These are phyloP conservation scores for Polyporus arcularius DNA, from an alignment of 768 basidiomycete species.

Conservation along the genomic window DNA sequence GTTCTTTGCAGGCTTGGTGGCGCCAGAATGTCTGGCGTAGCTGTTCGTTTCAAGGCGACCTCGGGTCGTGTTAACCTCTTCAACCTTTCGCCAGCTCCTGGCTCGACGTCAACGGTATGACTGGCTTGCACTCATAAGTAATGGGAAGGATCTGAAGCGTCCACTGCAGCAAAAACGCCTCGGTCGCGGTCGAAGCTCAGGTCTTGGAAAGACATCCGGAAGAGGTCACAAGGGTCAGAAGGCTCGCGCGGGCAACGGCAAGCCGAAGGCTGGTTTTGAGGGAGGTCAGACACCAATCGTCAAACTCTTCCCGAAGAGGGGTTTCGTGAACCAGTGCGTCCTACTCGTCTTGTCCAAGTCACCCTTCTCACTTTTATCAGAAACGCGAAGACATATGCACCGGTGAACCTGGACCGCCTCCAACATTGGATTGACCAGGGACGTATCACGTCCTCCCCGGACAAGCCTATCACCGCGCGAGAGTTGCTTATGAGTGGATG, in stretches of 20 bases:
- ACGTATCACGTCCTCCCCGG: constrained; percentile 72
- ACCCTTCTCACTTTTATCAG: constrained; percentile 40
- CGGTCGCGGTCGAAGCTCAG: constrained; percentile 91
- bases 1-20: background rate
- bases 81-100: constrained; percentile 68
- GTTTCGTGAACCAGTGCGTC: constrained; percentile 89
- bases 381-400: constrained; percentile 73
- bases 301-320: constrained; percentile 88
- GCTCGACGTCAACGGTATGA: constrained; percentile 66
- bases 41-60: constrained; percentile 33
- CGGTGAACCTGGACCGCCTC: constrained; percentile 84
- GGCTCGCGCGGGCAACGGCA: constrained; percentile 85
- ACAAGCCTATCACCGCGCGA: constrained; percentile 84
- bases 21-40: constrained; percentile 35
- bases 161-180: constrained; percentile 82
- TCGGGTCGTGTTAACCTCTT: constrained; percentile 62
- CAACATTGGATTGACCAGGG: constrained; percentile 91
- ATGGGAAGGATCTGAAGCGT: background rate
- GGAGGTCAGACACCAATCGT: constrained; percentile 97
- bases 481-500: constrained; percentile 86
- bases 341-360: background rate
- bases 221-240: constrained; percentile 97
- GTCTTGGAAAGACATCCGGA: constrained; percentile 89
- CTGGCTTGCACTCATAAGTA: constrained; percentile 1
- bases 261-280: constrained; percentile 83